Base-by-base conservation (phyloP, 306 rosid species). In the Begonia peltatifolia region DNA sequence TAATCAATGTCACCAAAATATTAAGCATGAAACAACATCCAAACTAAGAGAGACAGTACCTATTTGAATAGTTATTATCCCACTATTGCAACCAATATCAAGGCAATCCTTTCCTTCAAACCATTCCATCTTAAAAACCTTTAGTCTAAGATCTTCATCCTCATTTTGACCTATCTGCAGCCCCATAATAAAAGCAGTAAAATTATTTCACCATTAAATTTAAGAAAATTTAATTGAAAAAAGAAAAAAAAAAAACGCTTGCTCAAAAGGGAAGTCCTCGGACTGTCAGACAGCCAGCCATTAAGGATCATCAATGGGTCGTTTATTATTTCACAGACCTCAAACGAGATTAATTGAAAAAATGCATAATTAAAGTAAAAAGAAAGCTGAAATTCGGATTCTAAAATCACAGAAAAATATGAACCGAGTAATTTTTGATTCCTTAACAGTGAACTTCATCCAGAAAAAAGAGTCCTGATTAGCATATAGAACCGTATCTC, bases 51-150 rank as follows among this genome's bases (percentile, higher is more conserved):
- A 44, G 3, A 30, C 38, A 30, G 2, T 84, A 82, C 95, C 95
- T 55, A 90, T 90, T 35, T 78, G 79, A 44, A 83, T 83, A 55
- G 99, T 85, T 54, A 90, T 68, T 12, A 70, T 43, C 30, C 94
- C 97, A 64, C 50, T 73, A 47, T 90, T 90, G 77, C 99, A 85
- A 54, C 95, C 94, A 65, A 85, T 73, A 60, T 90, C 99, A 55
- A 90, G 92, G 57, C 95, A 90, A 18, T 83, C 86, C 67, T 79
- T 85, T 35, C 73, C 95, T 62, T 90, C 67, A 69, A 85, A 86
- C 95, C 99, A 90, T 50, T 80, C 99, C 63, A 76, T 83, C 57
- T 67, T 80, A 30, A 83, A 69, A 38, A 79, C 81, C 60, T 75
- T 78, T 69, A 90, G 56, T 13, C 99, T 76, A 58, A 95, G 94